Base-by-base conservation (phyloP, 2,329 filamentous ascomycete species). In the Aspergillus melleus region DNA sequence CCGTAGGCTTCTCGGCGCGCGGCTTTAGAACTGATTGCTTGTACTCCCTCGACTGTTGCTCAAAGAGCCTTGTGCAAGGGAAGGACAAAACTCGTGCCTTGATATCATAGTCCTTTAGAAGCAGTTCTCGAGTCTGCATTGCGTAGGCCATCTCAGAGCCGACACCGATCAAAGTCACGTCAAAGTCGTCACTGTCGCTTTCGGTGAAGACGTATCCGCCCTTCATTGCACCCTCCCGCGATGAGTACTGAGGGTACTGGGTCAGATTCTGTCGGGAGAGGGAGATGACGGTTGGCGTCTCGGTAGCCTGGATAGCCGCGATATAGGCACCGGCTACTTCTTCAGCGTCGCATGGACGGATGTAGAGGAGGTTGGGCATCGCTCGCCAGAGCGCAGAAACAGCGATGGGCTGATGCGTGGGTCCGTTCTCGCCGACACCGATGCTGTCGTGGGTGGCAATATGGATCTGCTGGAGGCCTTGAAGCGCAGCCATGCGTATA, bases 71-170 rank as follows among this genome's bases (percentile, higher is more conserved):
- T 63, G 79, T 76, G 62, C 77, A 82, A 0, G 81, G 81, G 69
- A 82, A 82, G 32, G 73, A 77, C 26, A 83, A 70, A 4, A 83
- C 73, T 12, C 81, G 76, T 0, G 77, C 76, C 11, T 44, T 39
- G 30, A 65, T 52, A 9, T 54, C 55, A 42, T 62, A 44, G 19
- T 56, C 49, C 32, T 72, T 74, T 54, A 80, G 49, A 6, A 80
- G 70, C 14, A 72, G 68, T 19, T 77, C 71, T 6, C 75, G 74
- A 1, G 77, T 72, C 30, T 76, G 71, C n/a, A 83, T 65, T 0
- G 80, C 80, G 61, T 79, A 77, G 55, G 63, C 68, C 60, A 84
- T 72, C 61, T 83, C 81, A 2, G 80, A 78, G 24, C 81, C 81
- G 10, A 80, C 78, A 9, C 79, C 78, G 55, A 83, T 76, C 52